phyloP scores from a whole-genome alignment of 805 yeast species.

The Teunomyces cretensis region DNA sequence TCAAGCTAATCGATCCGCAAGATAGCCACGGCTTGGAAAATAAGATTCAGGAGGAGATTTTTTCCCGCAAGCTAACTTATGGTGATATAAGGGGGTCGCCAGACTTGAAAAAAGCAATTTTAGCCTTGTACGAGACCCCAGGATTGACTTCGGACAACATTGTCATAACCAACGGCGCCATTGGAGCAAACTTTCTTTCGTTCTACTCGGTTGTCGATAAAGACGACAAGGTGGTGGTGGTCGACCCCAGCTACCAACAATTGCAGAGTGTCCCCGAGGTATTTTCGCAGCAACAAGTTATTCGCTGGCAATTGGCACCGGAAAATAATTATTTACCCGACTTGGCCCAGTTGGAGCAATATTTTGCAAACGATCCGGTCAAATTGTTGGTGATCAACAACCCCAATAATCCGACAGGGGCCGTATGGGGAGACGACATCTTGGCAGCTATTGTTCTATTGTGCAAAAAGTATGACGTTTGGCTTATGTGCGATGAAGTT shows the following conservation, averaged over 20 bases:
- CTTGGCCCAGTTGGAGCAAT: constrained; percentile 25
- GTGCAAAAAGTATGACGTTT: constrained; percentile 27
- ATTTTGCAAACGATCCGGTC: constrained; percentile 34
- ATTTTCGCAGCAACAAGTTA: constrained; percentile 40
- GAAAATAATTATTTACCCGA: constrained; percentile 40
- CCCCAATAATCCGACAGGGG: constrained; percentile 45
- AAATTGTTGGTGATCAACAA: constrained; percentile 46
- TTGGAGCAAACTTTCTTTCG: constrained; percentile 52
- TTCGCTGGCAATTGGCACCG: constrained; percentile 27
- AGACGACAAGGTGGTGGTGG: constrained; percentile 48
- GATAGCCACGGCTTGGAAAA: not conserved
- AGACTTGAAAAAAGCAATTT: constrained; percentile 34
- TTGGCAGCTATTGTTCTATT: constrained; percentile 36
- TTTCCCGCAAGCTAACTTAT: constrained; percentile 35
- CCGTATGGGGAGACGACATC: constrained; percentile 34
- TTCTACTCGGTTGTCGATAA: constrained; percentile 44
- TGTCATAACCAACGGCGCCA: constrained; percentile 54
- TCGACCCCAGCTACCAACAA: constrained; percentile 53
- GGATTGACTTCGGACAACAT: constrained; percentile 34
- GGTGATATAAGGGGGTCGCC: constrained; percentile 49
- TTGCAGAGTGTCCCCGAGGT: constrained; percentile 46
- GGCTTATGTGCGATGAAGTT: constrained; percentile 50
- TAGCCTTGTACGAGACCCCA: constrained; percentile 29
- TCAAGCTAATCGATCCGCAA: constrained; percentile 1
- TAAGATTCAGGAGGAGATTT: not conserved